These are phyloP conservation scores for Talinum fruticosum DNA, from an alignment of 148 eudicot species.

Conservation along the genomic window DNA sequence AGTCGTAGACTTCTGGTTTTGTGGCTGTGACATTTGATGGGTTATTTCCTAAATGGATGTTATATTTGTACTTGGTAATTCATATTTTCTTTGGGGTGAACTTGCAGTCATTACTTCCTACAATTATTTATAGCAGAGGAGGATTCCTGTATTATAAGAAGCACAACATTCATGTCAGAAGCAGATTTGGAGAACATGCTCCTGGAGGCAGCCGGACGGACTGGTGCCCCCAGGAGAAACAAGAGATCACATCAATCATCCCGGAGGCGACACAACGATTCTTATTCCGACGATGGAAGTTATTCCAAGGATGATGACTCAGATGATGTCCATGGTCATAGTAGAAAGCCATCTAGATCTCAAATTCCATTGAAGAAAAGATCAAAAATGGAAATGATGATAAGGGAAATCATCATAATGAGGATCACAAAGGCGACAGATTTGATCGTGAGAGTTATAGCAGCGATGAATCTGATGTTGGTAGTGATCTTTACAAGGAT, in stretches of 20 bases:
- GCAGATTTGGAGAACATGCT: conserved; percentile 79
- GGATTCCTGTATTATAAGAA: not conserved
- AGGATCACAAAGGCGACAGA: conserved; percentile 26
- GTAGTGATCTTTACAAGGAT: conserved; percentile 78
- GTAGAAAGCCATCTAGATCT: conserved; percentile 57
- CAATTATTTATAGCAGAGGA: conserved; percentile 2
- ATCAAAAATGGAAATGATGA: conserved; percentile 56
- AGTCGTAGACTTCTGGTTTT: not conserved
- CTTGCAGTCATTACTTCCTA: not conserved
- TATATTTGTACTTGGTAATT: not conserved
- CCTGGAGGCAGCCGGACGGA: conserved; percentile 91
- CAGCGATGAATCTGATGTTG: conserved; percentile 55
- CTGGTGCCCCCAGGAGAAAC: conserved; percentile 49
- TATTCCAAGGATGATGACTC: conserved; percentile 73
- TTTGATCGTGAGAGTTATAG: conserved; percentile 49
- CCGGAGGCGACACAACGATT: conserved; percentile 47
- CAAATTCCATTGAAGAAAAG: conserved; percentile 87
- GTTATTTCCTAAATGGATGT: not conserved
- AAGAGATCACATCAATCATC: conserved; percentile 50
- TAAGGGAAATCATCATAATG: conserved; percentile 45
- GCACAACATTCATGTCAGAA: conserved; percentile 42
- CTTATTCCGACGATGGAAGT: conserved; percentile 77
- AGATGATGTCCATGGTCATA: conserved; percentile 52
- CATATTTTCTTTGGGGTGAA: not conserved
- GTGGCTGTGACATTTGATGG: not conserved